Conservation (phyloP, 2,329 filamentous ascomycete genomes). For the Penicillium digitatum region DNA sequence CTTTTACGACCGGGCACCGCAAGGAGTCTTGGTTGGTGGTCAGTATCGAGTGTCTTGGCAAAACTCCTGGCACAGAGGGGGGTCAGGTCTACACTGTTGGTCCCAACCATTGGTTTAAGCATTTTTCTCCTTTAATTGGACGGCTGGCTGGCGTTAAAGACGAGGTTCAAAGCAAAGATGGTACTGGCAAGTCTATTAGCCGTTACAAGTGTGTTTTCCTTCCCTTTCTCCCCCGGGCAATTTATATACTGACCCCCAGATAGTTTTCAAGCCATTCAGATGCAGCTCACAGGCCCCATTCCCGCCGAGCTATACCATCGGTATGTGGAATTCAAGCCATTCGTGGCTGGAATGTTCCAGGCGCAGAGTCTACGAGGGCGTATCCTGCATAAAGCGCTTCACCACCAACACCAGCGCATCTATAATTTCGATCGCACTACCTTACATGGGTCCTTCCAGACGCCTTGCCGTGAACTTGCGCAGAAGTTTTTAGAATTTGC, state of each 20-base stretch:
- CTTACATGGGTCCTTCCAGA: constrained; percentile 63
- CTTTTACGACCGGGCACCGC: constrained; percentile 57
- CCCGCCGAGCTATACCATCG: constrained; percentile 80
- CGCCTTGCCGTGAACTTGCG: constrained; percentile 66
- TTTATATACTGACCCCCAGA: constrained; percentile 5
- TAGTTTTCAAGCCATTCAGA: constrained; percentile 88
- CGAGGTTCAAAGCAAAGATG: constrained; percentile 55
- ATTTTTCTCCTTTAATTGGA: constrained; percentile 86
- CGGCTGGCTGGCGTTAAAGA: constrained; percentile 69
- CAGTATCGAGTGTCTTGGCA: constrained; percentile 73
- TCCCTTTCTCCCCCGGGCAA: not conserved
- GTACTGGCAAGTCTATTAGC: constrained; percentile 54
- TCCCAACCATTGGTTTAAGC: constrained; percentile 71
- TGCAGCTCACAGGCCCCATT: constrained; percentile 80
- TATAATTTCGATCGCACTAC: constrained; percentile 84
- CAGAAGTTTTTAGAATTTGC: constrained; percentile 79
- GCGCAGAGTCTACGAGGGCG: constrained; percentile 71
- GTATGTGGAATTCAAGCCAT: constrained; percentile 87
- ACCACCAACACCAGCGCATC: constrained; percentile 82
- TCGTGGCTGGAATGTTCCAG: constrained; percentile 85
- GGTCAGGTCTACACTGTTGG: constrained; percentile 75
- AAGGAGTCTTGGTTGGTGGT: constrained; percentile 67
- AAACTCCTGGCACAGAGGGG: constrained; percentile 61
- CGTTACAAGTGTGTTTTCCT: constrained; percentile 67
- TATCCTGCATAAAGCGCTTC: constrained; percentile 76